Percentiles rank a stretch among this genome's conserved stretches.
Conservation (phyloP, 306 rosid species). For the Vachellia pachyceras region DNA sequence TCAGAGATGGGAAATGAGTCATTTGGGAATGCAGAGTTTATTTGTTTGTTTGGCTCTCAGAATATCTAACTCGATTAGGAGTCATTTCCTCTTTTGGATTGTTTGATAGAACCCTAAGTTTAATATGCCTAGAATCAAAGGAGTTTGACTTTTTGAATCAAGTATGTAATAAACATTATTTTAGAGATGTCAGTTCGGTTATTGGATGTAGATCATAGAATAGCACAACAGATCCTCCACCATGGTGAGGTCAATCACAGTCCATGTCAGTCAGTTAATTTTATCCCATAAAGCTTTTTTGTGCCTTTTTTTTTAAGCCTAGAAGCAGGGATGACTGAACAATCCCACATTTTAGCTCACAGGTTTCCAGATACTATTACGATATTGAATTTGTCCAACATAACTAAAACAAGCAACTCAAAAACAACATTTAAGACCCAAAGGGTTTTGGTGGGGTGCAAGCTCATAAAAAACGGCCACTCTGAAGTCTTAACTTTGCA, state of each 20-base stretch:
- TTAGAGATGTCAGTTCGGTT: background rate
- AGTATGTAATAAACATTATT: background rate
- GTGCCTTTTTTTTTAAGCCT: too few species aligned
- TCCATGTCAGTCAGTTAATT: background rate
- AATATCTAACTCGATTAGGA: background rate
- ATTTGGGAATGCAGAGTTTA: background rate
- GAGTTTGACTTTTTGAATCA: background rate
- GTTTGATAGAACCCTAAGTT: background rate
- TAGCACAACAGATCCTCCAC: background rate
- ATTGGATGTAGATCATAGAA: background rate
- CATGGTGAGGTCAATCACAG: background rate
- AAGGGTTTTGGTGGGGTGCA: background rate
- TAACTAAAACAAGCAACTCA: background rate
- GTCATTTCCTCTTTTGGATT: background rate
- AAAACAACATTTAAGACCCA: background rate
- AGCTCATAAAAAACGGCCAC: background rate
- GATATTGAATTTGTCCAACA: background rate
- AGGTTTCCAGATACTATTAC: background rate
- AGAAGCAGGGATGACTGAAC: background rate
- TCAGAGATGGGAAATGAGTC: background rate
- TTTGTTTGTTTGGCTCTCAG: background rate
- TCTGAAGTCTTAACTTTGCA: background rate
- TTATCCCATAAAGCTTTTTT: too few species aligned
- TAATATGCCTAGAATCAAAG: background rate
- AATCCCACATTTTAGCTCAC: background rate